Evolutionary conservation across 78 protist genomes (phyloP), one percentile per base, ranked within the genome.

Genomic region (Protostelium mycophagum): DNA sequence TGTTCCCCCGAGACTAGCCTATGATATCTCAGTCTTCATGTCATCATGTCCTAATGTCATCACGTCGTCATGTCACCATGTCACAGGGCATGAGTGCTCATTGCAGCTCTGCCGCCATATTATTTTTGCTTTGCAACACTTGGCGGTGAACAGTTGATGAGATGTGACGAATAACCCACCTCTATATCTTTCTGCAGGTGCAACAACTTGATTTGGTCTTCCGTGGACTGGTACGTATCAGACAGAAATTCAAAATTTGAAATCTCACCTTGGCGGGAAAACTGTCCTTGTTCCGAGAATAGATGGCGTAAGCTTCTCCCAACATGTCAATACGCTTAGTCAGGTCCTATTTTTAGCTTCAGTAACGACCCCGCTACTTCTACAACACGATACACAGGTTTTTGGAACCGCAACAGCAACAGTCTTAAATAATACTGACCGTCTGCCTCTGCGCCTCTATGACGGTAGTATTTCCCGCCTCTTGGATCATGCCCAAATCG

Each of bases 141-240:
- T n/a, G n/a, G n/a, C n/a, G n/a, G n/a, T n/a, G n/a, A n/a, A n/a
- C 73, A 51, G 73, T 25, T 51, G 73, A 51, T 51, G 73, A 25
- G 73, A 51, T 5, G 36, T 86, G 36, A 5, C 83, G 0, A 1
- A n/a, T n/a, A n/a, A n/a, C 29, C 28, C 0, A 63, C 86, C 86
- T 93, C 95, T 37, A 93, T 73, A n/a, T 93, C 95, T 38, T 87
- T 93, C 87, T 93, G 95, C 1, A 90, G 38, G n/a, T 87, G 37
- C 34, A 88, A 90, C 28, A 93, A 88, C 83, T 90, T 89, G 51
- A 88, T 51, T 51, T 93, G 95, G 35, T 93, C 95, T n/a, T 93
- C 93, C 1, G 35, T 9, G 1, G 86, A 5, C 86, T 85, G 86
- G 5, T 5, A n/a, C n/a, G n/a, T n/a, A n/a, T n/a, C n/a, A n/a